phyloP scores from a whole-genome alignment of 768 basidiomycete species.

The Tulasnella sp. region DNA sequence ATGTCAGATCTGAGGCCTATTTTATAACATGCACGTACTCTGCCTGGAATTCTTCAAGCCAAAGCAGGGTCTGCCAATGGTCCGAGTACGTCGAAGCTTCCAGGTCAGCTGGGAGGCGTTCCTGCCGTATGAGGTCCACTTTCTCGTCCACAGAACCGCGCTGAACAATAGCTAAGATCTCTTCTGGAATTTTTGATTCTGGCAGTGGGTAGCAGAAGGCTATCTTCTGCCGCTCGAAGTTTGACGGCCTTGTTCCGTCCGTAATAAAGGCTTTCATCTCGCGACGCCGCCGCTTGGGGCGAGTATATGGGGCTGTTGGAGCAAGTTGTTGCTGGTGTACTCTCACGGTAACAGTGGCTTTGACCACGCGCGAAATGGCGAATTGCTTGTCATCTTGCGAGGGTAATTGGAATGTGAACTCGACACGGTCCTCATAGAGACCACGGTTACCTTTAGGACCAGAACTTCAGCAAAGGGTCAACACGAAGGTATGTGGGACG shows the following conservation, averaged over 20 bases:
- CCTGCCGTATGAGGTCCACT: background rate
- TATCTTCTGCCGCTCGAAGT: slow-evolving; percentile 23
- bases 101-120: background rate
- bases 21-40: background rate
- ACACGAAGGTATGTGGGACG: no score
- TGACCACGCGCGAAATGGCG: slow-evolving; percentile 5
- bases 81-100: slow-evolving; percentile 41
- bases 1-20: background rate
- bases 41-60: slow-evolving; percentile 45
- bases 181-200: slow-evolving; percentile 38
- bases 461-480: background rate
- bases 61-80: slow-evolving; percentile 48
- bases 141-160: background rate
- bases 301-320: slow-evolving; percentile 47
- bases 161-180: background rate
- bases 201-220: slow-evolving; percentile 46
- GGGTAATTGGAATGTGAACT: slow-evolving; percentile 6
- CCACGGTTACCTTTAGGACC: slow-evolving; percentile 7
- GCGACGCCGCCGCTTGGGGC: background rate
- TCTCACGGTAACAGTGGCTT: slow-evolving; percentile 16
- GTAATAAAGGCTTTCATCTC: slow-evolving; percentile 37
- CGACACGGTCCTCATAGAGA: slow-evolving; percentile 28
- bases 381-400: slow-evolving; percentile 6
- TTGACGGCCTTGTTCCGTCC: slow-evolving; percentile 43
- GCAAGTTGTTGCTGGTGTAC: slow-evolving; percentile 49